Evolutionary conservation across 2,329 filamentous ascomycete genomes (phyloP), one percentile per base, ranked within the genome.

Genomic region (Arthrobotrys megalospora): DNA sequence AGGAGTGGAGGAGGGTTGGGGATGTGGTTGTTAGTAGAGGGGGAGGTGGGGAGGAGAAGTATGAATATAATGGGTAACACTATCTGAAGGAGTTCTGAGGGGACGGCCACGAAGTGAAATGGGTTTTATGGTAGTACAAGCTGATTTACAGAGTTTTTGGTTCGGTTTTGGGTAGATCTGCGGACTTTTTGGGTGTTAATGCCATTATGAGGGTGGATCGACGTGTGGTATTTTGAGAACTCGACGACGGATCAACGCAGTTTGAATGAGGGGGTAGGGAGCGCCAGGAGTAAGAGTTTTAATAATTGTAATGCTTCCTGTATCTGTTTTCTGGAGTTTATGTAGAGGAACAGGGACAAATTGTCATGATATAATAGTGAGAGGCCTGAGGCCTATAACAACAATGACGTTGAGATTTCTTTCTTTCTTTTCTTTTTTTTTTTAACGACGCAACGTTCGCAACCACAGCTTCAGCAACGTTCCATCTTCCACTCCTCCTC

Each of bases 171-270:
- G 5, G 12, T 41, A 8, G 53, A 41, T 60, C 45, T 24, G 19
- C 45, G 11, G 16, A 12, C 53, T n/a, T 34, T 43, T 60, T 60
- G 12, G 32, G 14, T 16, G 8, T 14, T 7, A 3, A 7, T 32
- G 12, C 48, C 48, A 3, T 32, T 3, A 21, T 52, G 11, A 24
- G 48, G 34, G 8, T 21, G 8, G 65, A 68, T 68, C 65, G 65
- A 58, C 65, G 38, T 60, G 65, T 68, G 65, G 65, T 68, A 68
- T 68, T 68, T 68, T 68, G 32, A 19, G 14, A 14, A 12, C 1
- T 43, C 14, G 45, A 66, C 63, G 43, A 36, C 63, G 12, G 45
- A 6, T 60, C 65, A 68, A 68, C 65, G 34, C 65, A 60, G 16
- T 3, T 43, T 19, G 36, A 34, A 28, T n/a, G 52, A 14, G 12